Evolutionary conservation across 192 early-diverging fungal genomes (phyloP), one percentile per base, ranked within the genome.

Genomic region (Rhizoclosmatium sp.): DNA sequence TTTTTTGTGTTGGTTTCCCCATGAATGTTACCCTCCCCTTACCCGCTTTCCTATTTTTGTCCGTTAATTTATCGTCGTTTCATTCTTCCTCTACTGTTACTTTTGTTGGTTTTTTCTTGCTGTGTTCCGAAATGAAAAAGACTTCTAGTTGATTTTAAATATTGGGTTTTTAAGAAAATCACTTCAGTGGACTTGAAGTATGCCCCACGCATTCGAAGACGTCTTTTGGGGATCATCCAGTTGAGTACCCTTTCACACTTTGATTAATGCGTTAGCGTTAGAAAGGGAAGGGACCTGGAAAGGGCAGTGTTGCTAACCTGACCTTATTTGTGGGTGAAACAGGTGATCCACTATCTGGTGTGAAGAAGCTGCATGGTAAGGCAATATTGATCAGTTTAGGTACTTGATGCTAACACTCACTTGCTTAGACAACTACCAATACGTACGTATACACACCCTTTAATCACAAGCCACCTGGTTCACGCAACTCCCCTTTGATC

Each of bases 201-300:
- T 19, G 21, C 12, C 45, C 41, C 72, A 75, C 40, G 16, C 61
- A 10, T 87, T 84, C 65, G 81, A 82, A 56, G 84, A 87, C 23
- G 81, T 81, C 65, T 87, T 87, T 47, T 84, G 84, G 84, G 86
- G 86, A 16, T 75, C 84, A 3, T 60, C 59, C 3, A 80, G 80
- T 86, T 71, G 5, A 58, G n/a, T 44, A 16, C 14, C 21, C 0
- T 47, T 4, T 1, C 0, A 19, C 39, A 42, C 44, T 69, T 49
- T 69, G 19, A 72, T 69, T 46, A 56, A 9, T 56, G 54, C 54
- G 1, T 19, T 47, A 45, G 23, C 16, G 12, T 70, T 47, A 46
- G n/a, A 39, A 59, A 10, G 42, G 48, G 4, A 12, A 9, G 47
- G 31, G 31, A 31, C 31, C 14, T 21, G 59, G 7, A 3, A 42